Conservation (phyloP, 179 eudicot species). For the Heliamphora ciliata region DNA sequence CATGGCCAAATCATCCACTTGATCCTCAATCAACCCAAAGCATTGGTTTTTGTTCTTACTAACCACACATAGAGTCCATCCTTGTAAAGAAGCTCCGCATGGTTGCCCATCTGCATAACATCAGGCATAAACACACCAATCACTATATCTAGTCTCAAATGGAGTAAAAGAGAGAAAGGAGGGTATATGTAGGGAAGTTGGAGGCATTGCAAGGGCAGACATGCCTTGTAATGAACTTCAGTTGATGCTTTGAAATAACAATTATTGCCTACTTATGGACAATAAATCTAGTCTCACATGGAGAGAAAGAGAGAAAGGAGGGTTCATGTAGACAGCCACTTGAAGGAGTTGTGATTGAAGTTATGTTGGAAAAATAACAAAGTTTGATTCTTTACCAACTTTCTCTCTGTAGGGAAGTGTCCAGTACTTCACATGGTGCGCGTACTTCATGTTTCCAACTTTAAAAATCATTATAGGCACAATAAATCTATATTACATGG, state of each 20-base stretch:
- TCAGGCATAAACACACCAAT: background rate
- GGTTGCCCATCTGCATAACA: constrained; percentile 34
- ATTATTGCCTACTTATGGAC: too few relatives aligned
- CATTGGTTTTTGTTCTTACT: constrained; percentile 21
- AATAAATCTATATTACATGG: too few relatives aligned
- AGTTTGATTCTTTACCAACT: background rate
- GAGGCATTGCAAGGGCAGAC: background rate
- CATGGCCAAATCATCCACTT: background rate
- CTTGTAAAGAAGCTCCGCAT: constrained; percentile 28
- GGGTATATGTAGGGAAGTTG: background rate
- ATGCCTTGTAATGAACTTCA: background rate
- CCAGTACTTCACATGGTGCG: background rate
- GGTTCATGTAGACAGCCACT: background rate
- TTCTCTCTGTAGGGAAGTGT: too few relatives aligned
- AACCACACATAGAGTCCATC: constrained; percentile 30
- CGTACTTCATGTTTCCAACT: background rate
- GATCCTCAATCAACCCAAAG: constrained; percentile 8
- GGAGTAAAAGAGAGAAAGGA: background rate
- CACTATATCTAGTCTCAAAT: background rate
- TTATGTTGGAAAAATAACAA: background rate
- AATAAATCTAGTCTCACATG: background rate
- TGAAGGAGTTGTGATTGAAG: background rate
- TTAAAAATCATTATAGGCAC: background rate
- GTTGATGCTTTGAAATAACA: background rate
- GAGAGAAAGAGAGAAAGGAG: background rate